phyloP scores from a whole-genome alignment of 2,329 filamentous ascomycete species.

The Penicillium frequentans region DNA sequence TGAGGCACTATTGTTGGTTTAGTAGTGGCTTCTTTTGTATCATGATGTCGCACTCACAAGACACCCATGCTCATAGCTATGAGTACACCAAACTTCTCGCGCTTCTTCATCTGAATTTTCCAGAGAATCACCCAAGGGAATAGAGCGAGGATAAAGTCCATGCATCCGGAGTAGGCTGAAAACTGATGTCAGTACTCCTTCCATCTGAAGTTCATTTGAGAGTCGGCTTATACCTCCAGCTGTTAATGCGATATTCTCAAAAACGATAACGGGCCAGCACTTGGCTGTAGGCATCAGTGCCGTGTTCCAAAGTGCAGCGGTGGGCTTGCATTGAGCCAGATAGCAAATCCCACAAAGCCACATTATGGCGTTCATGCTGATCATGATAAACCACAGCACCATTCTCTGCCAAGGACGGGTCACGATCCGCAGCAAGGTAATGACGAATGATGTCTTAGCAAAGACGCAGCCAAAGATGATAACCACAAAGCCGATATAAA shows the following conservation, averaged over 20 bases:
- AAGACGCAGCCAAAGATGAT: constrained; percentile 3
- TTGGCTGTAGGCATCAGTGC: neutral
- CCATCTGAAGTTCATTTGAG: neutral
- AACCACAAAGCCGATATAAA: constrained; percentile 5
- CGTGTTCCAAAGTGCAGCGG: constrained; percentile 1
- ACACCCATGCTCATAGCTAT: constrained; percentile 29
- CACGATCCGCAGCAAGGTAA: neutral
- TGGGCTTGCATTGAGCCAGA: neutral
- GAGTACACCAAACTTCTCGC: constrained; percentile 28
- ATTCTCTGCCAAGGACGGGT: neutral
- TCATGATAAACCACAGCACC: constrained; percentile 1
- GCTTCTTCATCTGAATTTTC: constrained; percentile 27
- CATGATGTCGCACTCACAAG: constrained; percentile 17
- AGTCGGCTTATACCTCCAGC: neutral
- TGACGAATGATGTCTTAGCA: constrained; percentile 2
- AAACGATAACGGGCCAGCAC: neutral
- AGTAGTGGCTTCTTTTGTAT: neutral
- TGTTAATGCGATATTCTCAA: neutral
- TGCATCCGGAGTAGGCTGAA: constrained; percentile 20
- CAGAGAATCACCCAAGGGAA: constrained; percentile 28
- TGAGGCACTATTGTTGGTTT: constrained; percentile 16
- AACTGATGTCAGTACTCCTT: fast-evolving
- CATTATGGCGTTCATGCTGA: constrained; percentile 3
- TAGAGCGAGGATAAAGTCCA: constrained; percentile 29
- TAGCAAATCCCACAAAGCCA: neutral